These are phyloP conservation scores for Globisporangium nunn DNA, from an alignment of 352 stramenopile genomes.

Conservation along the genomic window DNA sequence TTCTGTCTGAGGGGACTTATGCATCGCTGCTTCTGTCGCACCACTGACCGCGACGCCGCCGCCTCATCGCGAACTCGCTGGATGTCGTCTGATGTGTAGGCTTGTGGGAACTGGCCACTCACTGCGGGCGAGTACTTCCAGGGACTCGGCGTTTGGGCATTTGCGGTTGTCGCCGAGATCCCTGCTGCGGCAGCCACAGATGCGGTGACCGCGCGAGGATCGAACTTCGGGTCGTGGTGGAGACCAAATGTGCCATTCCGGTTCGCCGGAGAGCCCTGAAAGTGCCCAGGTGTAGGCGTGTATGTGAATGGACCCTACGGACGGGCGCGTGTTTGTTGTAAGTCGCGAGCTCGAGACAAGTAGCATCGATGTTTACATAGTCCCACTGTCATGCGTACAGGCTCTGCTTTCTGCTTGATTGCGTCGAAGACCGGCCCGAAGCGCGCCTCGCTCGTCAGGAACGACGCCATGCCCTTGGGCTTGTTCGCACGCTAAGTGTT, in stretches of 20 bases:
- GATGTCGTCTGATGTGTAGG: conserved; percentile 39
- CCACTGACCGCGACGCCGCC: neutral
- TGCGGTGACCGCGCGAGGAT: conserved; percentile 1
- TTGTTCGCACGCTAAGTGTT: neutral
- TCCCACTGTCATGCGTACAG: conserved; percentile 17
- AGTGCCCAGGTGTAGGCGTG: conserved; percentile 8
- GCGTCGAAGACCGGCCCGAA: conserved; percentile 42
- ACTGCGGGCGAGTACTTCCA: conserved; percentile 33
- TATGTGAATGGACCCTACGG: conserved; percentile 45
- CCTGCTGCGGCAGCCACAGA: conserved; percentile 4
- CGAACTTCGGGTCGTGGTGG: conserved; percentile 15
- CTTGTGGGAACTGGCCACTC: conserved; percentile 32
- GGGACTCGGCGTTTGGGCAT: conserved; percentile 14
- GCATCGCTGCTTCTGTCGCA: conserved; percentile 7
- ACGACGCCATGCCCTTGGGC: conserved; percentile 22
- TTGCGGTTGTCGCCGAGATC: conserved; percentile 4
- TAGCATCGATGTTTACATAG: neutral
- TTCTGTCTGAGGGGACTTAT: conserved; percentile 1
- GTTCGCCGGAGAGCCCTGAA: conserved; percentile 12
- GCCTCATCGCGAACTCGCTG: conserved; percentile 8
- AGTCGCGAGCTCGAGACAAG: neutral
- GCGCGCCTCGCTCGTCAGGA: conserved; percentile 33
- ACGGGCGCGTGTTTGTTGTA: too few species aligned
- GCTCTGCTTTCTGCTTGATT: conserved; percentile 24
- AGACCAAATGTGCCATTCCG: conserved; percentile 32